A percentile compares a stretch with the other conserved stretches of the same genome.
These are phyloP conservation scores for Diospyros kaki DNA, from an alignment of 148 eudicot species.

Conservation along the genomic window DNA sequence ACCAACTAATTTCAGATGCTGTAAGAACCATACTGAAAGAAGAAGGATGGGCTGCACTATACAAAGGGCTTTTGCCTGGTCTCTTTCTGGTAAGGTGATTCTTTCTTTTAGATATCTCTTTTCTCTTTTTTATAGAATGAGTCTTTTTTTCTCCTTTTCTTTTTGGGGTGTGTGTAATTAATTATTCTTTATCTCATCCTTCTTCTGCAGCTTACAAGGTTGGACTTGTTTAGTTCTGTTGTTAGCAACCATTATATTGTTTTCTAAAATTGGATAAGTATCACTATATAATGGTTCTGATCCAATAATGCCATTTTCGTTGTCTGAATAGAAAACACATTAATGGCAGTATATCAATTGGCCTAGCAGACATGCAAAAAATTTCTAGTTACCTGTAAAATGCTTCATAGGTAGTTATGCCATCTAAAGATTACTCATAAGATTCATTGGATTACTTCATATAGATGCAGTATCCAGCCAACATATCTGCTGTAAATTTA, in stretches of 20 bases:
- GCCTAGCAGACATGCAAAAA: no score
- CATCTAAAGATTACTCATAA: not conserved
- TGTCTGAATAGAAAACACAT: no score
- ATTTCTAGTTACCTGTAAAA: no score
- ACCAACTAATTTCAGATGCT: slow-evolving; percentile 61
- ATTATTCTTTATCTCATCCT: not conserved
- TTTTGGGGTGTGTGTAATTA: not conserved
- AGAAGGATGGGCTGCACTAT: slow-evolving; percentile 96
- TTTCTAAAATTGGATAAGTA: not conserved
- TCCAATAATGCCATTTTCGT: no score
- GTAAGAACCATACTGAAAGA: slow-evolving; percentile 87
- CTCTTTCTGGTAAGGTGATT: slow-evolving; percentile 71
- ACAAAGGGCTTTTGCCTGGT: slow-evolving; percentile 83
- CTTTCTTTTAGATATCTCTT: slow-evolving; percentile 6
- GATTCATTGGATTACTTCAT: not conserved
- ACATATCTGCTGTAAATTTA: not conserved
- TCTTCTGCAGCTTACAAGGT: not conserved
- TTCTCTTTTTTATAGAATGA: not conserved
- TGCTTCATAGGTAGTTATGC: not conserved
- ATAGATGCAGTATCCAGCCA: not conserved
- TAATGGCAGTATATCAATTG: no score
- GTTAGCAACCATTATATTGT: not conserved
- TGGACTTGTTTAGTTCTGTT: not conserved
- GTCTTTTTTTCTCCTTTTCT: not conserved
- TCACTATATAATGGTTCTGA: no score